Conservation (phyloP, 2,329 filamentous ascomycete genomes). For the Exophiala sp. region DNA sequence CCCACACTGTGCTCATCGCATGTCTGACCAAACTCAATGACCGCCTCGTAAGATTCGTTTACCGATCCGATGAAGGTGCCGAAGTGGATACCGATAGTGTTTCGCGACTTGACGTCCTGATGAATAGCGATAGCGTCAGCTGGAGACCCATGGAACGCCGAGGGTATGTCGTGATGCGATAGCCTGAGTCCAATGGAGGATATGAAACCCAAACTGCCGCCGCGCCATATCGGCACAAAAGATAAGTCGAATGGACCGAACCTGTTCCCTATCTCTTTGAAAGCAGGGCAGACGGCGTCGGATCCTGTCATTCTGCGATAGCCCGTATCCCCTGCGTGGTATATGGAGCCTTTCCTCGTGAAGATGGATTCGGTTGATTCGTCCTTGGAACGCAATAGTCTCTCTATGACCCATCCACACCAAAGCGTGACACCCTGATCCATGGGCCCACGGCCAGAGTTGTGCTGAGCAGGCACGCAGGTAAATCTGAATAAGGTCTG, state of each 20-base stretch:
- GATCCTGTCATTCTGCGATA: slow-evolving; percentile 39
- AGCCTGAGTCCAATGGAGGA: slow-evolving; percentile 16
- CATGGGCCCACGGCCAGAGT: slow-evolving; percentile 41
- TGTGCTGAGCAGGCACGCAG: slow-evolving; percentile 39
- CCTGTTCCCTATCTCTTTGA: slow-evolving; percentile 44
- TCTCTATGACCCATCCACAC: slow-evolving; percentile 39
- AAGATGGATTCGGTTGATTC: slow-evolving; percentile 13
- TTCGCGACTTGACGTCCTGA: slow-evolving; percentile 43
- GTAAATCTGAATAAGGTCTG: slow-evolving; percentile 11
- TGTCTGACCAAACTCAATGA: slow-evolving; percentile 14
- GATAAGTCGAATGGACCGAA: slow-evolving; percentile 50
- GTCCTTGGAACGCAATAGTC: slow-evolving; percentile 34
- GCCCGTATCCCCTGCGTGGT: slow-evolving; percentile 50
- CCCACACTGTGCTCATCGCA: slow-evolving; percentile 6
- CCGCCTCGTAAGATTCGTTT: slow-evolving; percentile 17
- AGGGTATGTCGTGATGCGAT: slow-evolving; percentile 44
- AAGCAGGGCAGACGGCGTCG: slow-evolving; percentile 45
- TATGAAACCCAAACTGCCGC: slow-evolving; percentile 27
- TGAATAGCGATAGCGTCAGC: slow-evolving; percentile 49
- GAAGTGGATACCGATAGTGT: slow-evolving; percentile 51
- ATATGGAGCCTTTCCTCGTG: slow-evolving; percentile 12
- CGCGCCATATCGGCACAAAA: slow-evolving; percentile 49
- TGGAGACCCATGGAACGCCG: slow-evolving; percentile 45
- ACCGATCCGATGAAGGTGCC: slow-evolving; percentile 35
- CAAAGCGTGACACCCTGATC: slow-evolving; percentile 43